These are phyloP conservation scores for Trichoderma oligosporum DNA, from an alignment of 2,329 filamentous ascomycete species.

Conservation along the genomic window DNA sequence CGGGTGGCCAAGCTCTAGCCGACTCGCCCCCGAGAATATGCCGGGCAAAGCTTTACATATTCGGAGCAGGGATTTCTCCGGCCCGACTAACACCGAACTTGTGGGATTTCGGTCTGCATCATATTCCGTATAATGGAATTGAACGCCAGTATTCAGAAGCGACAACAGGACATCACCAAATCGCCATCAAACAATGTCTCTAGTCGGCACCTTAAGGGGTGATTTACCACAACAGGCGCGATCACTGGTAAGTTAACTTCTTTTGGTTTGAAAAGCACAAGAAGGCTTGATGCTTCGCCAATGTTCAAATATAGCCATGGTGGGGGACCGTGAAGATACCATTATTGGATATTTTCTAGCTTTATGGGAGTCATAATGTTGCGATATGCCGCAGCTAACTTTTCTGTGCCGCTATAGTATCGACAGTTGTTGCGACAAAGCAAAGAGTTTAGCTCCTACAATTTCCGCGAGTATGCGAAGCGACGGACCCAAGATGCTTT, in stretches of 20 bases:
- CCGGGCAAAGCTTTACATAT: conserved; percentile 9
- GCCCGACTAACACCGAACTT: conserved; percentile 35
- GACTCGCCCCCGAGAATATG: background rate
- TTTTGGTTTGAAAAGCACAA: background rate
- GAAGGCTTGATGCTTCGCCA: background rate
- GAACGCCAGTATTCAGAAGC: conserved; percentile 7
- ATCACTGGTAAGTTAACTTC: conserved; percentile 47
- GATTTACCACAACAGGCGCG: conserved; percentile 55
- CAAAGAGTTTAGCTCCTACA: conserved; percentile 86
- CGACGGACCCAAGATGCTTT: conserved; percentile 89
- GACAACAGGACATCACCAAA: conserved; percentile 21
- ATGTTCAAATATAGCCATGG: background rate
- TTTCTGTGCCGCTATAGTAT: conserved; percentile 57
- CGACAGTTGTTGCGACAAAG: conserved; percentile 86
- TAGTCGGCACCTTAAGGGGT: conserved; percentile 42
- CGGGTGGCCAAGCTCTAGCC: background rate
- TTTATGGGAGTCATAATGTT: background rate
- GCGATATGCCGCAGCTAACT: background rate
- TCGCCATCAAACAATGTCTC: conserved; percentile 39
- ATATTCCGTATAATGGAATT: conserved; percentile 18
- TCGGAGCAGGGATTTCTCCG: conserved; percentile 29
- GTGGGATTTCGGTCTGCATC: conserved; percentile 27
- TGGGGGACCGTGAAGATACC: conserved; percentile 12
- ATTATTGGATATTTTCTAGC: background rate
- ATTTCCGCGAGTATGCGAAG: conserved; percentile 95